A percentile compares a stretch with the other conserved stretches of the same genome.
These are phyloP conservation scores for Globisporangium uncinulatum DNA, from an alignment of 352 stramenopile species.

Conservation along the genomic window DNA sequence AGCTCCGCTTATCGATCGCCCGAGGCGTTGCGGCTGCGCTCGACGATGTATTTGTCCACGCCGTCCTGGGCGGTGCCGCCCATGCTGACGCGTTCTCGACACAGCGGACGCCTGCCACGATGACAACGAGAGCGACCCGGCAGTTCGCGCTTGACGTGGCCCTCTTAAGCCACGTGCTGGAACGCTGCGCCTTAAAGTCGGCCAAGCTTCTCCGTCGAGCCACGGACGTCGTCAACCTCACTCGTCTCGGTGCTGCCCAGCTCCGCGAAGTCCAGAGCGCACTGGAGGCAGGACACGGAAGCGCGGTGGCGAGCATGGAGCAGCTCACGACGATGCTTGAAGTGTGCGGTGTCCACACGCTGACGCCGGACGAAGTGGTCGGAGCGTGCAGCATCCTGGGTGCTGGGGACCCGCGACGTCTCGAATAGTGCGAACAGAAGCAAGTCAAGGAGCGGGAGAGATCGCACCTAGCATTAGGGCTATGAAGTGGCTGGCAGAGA, in stretches of 20 bases:
- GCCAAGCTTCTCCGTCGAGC: conserved; percentile 38
- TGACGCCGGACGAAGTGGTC: conserved; percentile 40
- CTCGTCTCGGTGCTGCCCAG: conserved; percentile 34
- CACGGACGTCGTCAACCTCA: conserved; percentile 35
- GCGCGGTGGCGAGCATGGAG: conserved; percentile 20
- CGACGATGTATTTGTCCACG: conserved; percentile 27
- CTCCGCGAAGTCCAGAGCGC: conserved; percentile 39
- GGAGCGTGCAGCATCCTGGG: background rate
- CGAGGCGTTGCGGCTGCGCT: conserved; percentile 30
- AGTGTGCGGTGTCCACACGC: conserved; percentile 41
- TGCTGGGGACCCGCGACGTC: too few species aligned
- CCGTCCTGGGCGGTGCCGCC: conserved; percentile 14
- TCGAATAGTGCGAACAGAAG: too few species aligned
- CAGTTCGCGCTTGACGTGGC: conserved; percentile 45
- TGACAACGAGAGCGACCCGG: conserved; percentile 17
- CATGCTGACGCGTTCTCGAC: conserved; percentile 3
- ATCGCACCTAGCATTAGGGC: too few species aligned
- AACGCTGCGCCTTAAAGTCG: conserved; percentile 20
- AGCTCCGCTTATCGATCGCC: conserved; percentile 24
- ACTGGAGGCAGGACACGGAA: conserved; percentile 13
- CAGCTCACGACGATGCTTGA: conserved; percentile 73
- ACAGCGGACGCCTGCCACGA: background rate
- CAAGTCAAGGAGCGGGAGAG: too few species aligned
- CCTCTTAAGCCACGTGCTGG: conserved; percentile 28
- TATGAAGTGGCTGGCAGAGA: too few species aligned